A percentile compares a stretch with the other conserved stretches of the same genome.
phyloP scores from a whole-genome alignment of 164 flowering plant species.

The Dillenia turbinata region DNA sequence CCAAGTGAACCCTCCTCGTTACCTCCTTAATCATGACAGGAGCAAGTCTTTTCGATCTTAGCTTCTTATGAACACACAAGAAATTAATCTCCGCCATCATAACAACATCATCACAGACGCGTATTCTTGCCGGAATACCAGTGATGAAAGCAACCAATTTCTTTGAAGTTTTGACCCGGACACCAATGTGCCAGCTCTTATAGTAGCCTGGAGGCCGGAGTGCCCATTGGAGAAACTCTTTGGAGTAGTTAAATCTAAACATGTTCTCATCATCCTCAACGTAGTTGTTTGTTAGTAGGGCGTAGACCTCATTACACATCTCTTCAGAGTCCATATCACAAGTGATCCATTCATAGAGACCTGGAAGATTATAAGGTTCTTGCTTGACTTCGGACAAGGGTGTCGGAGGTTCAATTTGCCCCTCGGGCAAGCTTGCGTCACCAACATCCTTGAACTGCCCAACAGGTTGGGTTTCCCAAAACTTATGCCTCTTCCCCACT shows the following conservation, averaged over 20 bases:
- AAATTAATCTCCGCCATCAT: constrained; percentile 53
- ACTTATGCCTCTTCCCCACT: constrained; percentile 36
- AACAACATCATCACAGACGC: constrained; percentile 32
- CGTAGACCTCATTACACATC: constrained; percentile 41
- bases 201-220: constrained; percentile 46
- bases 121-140: constrained; percentile 45
- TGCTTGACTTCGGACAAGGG: constrained; percentile 45
- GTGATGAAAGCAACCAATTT: constrained; percentile 55
- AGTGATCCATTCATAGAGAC: constrained; percentile 40
- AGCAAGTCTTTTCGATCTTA: constrained; percentile 43
- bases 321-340: constrained; percentile 43
- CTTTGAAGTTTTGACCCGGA: constrained; percentile 36
- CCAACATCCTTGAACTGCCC: constrained; percentile 53
- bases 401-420: constrained; percentile 43
- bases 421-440: constrained; percentile 39
- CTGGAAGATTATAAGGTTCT: constrained; percentile 48
- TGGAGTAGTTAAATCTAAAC: constrained; percentile 55
- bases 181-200: constrained; percentile 60
- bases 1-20: constrained; percentile 50
- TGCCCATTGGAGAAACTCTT: constrained; percentile 51
- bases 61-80: constrained; percentile 55
- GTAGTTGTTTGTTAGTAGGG: constrained; percentile 37
- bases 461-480: constrained; percentile 61
- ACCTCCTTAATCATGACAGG: constrained; percentile 59
- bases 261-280: constrained; percentile 60